A percentile compares a stretch with the other conserved stretches of the same genome.
Conservation (phyloP, 208 protist genomes). For the Trichomonas vaginalis region DNA sequence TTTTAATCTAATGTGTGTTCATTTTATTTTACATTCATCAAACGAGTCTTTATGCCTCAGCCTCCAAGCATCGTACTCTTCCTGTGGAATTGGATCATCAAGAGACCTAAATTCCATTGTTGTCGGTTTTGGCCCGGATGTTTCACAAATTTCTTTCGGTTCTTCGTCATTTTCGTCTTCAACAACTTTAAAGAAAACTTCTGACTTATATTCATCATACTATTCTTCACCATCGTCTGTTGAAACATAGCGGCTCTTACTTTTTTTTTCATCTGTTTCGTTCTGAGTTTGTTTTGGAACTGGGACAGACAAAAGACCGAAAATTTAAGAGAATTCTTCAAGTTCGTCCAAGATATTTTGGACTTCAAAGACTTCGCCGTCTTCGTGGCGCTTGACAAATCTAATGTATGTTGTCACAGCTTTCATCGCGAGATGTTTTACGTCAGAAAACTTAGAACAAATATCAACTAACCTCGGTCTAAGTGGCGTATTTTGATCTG, state of each 20-base stretch:
- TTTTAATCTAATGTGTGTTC: no score
- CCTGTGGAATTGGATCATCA: not conserved
- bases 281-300: no score
- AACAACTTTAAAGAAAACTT: not conserved
- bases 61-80: not conserved
- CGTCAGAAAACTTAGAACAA: not conserved
- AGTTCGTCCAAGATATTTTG: no score
- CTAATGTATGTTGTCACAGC: slow-evolving; percentile 2
- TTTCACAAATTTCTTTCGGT: not conserved
- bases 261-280: not conserved
- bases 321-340: no score
- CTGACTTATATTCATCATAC: not conserved
- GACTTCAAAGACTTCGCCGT: slow-evolving; percentile 4
- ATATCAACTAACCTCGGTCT: not conserved
- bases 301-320: no score
- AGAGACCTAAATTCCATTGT: not conserved
- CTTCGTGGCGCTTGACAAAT: not conserved
- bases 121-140: not conserved
- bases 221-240: not conserved
- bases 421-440: slow-evolving; percentile 13
- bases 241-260: not conserved
- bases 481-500: no score
- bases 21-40: no score
- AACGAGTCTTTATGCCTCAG: no score
- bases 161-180: not conserved